These are phyloP conservation scores for Chaetoceros tenuissimus DNA, from an alignment of 108 stramenopile genomes.

Conservation along the genomic window DNA sequence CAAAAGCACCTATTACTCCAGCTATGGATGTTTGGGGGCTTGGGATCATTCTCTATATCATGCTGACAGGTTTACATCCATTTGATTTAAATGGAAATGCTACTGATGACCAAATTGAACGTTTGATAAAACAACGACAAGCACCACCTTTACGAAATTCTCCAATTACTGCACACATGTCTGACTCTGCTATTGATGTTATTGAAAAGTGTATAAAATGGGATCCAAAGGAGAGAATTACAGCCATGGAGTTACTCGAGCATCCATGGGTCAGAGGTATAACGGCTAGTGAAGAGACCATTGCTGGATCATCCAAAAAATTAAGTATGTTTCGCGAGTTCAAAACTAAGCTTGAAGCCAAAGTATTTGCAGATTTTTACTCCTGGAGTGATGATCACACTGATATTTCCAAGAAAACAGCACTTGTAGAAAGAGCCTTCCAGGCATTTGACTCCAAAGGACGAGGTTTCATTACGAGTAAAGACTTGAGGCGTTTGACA, in stretches of 20 bases:
- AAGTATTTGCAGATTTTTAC: slow-evolving; percentile 60
- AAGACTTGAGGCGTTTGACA: slow-evolving; percentile 20
- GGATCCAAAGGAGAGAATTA: slow-evolving; percentile 51
- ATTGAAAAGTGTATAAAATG: slow-evolving; percentile 61
- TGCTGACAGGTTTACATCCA: slow-evolving; percentile 87
- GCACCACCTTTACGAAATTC: slow-evolving; percentile 34
- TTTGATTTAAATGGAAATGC: slow-evolving; percentile 74
- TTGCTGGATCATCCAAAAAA: slow-evolving; percentile 50
- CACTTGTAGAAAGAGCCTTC: slow-evolving; percentile 68
- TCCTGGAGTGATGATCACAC: slow-evolving; percentile 38
- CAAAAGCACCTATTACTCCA: slow-evolving; percentile 1
- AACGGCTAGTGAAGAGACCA: slow-evolving; percentile 60
- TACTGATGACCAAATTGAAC: slow-evolving; percentile 66
- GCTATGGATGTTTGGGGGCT: slow-evolving; percentile 73
- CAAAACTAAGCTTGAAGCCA: slow-evolving; percentile 55
- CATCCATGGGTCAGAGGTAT: slow-evolving; percentile 86
- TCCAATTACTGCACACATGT: slow-evolving; percentile 44
- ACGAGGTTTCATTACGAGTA: slow-evolving; percentile 37
- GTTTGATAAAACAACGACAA: slow-evolving; percentile 28
- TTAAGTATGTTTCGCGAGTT: slow-evolving; percentile 48
- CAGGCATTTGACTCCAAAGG: slow-evolving; percentile 38
- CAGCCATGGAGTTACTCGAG: slow-evolving; percentile 76
- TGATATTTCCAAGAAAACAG: slow-evolving; percentile 41
- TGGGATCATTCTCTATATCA: slow-evolving; percentile 86
- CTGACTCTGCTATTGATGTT: slow-evolving; percentile 59